Conservation (phyloP, 2,329 filamentous ascomycete species). For the Zasmidium cellare region DNA sequence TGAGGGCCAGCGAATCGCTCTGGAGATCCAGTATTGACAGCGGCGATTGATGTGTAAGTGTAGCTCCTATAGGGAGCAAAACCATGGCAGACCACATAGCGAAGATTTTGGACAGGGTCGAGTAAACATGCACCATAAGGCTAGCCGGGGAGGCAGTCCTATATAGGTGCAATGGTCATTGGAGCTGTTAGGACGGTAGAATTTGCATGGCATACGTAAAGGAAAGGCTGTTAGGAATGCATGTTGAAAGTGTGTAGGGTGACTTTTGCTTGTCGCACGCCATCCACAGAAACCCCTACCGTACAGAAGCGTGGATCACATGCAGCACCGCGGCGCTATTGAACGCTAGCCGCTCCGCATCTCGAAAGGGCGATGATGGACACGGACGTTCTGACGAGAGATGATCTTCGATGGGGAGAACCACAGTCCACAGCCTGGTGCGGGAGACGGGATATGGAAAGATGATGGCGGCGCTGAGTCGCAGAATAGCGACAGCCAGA, state of each 20-base stretch:
- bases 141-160: not conserved
- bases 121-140: not conserved
- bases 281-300: not conserved
- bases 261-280: slow-evolving; percentile 2
- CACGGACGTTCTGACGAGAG: not conserved
- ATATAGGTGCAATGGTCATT: not conserved
- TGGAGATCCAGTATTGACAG: slow-evolving; percentile 2
- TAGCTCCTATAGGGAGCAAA: slow-evolving; percentile 11
- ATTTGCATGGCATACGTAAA: not conserved
- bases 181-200: not conserved
- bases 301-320: not conserved
- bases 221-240: not conserved
- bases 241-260: not conserved
- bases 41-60: slow-evolving; percentile 7
- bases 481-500: not conserved
- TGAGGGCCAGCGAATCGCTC: slow-evolving; percentile 3
- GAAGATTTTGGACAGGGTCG: not conserved
- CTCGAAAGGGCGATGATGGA: not conserved
- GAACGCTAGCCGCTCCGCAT: not conserved
- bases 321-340: not conserved
- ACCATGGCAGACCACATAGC: slow-evolving; percentile 12
- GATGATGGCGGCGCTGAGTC: not conserved
- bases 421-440: not conserved
- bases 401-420: not conserved
- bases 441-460: not conserved